Evolutionary conservation across 2,329 filamentous ascomycete genomes (phyloP).

Genomic region (Amesomyces nigricolor): DNA sequence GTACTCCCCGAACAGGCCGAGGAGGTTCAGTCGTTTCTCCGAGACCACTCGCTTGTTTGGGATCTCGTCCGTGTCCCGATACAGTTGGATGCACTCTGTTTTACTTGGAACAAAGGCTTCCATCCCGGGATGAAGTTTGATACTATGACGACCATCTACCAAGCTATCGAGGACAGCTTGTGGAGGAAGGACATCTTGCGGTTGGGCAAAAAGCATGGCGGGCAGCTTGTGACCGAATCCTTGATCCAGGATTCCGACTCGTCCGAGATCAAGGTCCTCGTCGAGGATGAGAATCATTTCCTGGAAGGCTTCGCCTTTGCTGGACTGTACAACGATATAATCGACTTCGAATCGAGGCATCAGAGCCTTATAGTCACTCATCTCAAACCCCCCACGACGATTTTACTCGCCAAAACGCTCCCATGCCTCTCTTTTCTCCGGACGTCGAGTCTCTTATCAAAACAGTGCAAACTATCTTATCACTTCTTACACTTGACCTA

Average conservation of each 20-base stretch:
- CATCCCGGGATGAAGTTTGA: constrained; percentile 13
- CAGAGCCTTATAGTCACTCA: constrained; percentile 21
- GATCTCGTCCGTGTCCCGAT: constrained; percentile 40
- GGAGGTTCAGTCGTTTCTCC: constrained; percentile 32
- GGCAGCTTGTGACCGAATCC: not conserved
- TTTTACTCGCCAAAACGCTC: constrained; percentile 18
- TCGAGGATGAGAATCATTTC: constrained; percentile 23
- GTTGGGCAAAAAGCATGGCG: constrained; percentile 25
- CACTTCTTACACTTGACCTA: constrained; percentile 40
- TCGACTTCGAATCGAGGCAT: constrained; percentile 31
- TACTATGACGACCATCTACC: constrained; percentile 36
- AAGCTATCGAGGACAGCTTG: constrained; percentile 32
- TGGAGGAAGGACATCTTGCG: constrained; percentile 36
- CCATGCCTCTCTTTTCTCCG: constrained; percentile 35
- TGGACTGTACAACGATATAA: constrained; percentile 31
- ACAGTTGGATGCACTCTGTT: constrained; percentile 41
- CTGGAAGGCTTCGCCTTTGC: constrained; percentile 34
- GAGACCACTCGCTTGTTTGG: constrained; percentile 30
- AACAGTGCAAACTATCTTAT: constrained; percentile 27
- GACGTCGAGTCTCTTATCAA: constrained; percentile 27
- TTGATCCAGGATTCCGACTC: not conserved
- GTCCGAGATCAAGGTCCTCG: constrained; percentile 18
- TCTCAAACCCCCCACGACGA: not conserved
- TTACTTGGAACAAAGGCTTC: constrained; percentile 30
- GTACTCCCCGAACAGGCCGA: constrained; percentile 17